Conservation (phyloP, 805 yeast genomes). For the Deakozyma indianensis region DNA sequence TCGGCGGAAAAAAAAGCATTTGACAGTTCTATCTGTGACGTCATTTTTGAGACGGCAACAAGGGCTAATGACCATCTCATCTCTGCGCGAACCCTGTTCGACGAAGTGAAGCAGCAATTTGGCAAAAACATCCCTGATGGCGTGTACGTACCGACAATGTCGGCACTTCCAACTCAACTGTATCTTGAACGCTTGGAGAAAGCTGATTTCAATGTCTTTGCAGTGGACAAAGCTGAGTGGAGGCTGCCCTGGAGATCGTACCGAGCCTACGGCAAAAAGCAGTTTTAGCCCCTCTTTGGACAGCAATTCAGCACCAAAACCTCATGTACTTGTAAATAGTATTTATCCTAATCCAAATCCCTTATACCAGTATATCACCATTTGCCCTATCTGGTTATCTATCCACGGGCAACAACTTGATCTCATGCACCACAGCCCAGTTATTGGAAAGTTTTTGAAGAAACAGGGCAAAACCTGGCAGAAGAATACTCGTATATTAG, state of each 20-base stretch:
- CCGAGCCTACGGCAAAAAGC: conserved; percentile 29
- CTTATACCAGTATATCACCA: neutral
- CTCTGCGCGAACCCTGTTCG: conserved; percentile 46
- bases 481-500: neutral
- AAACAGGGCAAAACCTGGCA: neutral
- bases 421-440: neutral
- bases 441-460: neutral
- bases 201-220: conserved; percentile 46
- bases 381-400: neutral
- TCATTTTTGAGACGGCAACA: conserved; percentile 55
- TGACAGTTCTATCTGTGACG: conserved; percentile 35
- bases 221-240: conserved; percentile 43
- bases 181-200: conserved; percentile 48
- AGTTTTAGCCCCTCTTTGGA: conserved; percentile 19
- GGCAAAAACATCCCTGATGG: conserved; percentile 33
- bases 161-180: conserved; percentile 47
- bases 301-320: conserved; percentile 2
- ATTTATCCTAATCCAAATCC: neutral
- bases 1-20: conserved; percentile 20
- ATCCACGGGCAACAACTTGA: neutral
- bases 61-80: conserved; percentile 69
- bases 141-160: conserved; percentile 52
- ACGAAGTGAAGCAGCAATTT: conserved; percentile 26
- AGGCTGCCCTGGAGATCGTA: conserved; percentile 48
- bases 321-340: neutral